Base-by-base conservation (phyloP, 208 protist genomes). In the Trypanosoma brucei region DNA sequence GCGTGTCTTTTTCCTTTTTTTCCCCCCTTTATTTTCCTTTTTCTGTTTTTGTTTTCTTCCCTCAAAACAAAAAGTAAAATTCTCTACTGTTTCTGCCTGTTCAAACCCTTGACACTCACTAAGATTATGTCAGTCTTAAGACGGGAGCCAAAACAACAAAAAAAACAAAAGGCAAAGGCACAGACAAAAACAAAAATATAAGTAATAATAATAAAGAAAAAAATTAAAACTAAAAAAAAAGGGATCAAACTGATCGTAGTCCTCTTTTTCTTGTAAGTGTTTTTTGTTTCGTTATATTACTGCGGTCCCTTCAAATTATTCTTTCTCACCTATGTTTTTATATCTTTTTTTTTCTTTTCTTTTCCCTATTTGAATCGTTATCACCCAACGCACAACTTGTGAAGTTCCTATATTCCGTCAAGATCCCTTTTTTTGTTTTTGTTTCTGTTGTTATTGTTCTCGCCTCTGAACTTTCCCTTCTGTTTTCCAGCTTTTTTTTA, bases 41-140 rank as follows among this genome's bases (percentile, higher is more conserved):
- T 50, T 59, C 34, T 59, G 53, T 59, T 37, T 37, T 37, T 66
- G 11, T 46, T 11, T 11, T 46, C 11, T 46, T 46, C 8, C 8
- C 42, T 11, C 6, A 46, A 46, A 46, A 11, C 42, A 46, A 46
- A 46, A 6, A 11, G 42, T 46, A 6, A 11, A 6, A 6, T 46
- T 46, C 42, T 46, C 42, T 11, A 14, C 11, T 11, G 8, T 11
- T 11, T 46, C 42, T 11, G 8, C 42, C 42, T 46, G 6, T 46
- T 46, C 11, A 11, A 22, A 22, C 22, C 22, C 22, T 22, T 22
- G 22, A 22, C 22, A 22, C 22, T 22, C 22, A 22, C 22, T 22
- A 22, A 22, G 0, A 22, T 22, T 22, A 22, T 22, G 22, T 22
- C 22, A 22, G 22, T 22, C 22, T 14, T 11, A 6, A 46, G 6